Evolutionary conservation across 2,329 filamentous ascomycete species (phyloP), one percentile per base, ranked within the genome.

Genomic region (Nemania diffusa): DNA sequence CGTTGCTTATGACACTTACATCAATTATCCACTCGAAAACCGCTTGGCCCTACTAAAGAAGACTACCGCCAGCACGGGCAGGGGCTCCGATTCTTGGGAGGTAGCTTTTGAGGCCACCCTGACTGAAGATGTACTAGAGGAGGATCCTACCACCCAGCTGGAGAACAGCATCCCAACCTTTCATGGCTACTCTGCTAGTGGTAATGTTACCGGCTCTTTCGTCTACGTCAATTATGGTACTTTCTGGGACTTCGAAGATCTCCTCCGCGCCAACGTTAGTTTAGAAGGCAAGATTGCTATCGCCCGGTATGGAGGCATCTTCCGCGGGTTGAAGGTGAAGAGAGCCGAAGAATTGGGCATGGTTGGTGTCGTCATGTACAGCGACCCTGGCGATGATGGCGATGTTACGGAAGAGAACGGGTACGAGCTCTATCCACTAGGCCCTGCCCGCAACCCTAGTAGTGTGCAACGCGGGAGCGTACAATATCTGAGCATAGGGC

Each of bases 221-320:
- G 92, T 97, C 34, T 98, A 91, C 75, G 93, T 92, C 77, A 97
- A 97, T 79, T 97, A 96, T 75, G 95, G 94, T 59, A 96, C 92
- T 0, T 97, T 90, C 76, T 82, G 86, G 70, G 95, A 98, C 77
- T 98, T 90, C 71, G 91, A 96, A 73, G 93, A 97, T 70, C 84
- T 98, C 15, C 76, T 91, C 50, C 85, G 88, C 44, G 91, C 92
- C 42, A 93, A 93, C 71, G 81, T 97, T 64, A 89, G 87, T 65
- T 81, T 98, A 46, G 78, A 90, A 72, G 95, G 94, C 55, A 97
- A 97, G 80, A 95, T 98, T 72, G 94, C 92, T 1, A 83, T 98
- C 68, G 91, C 88, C 50, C 94, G 92, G 75, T 97, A 98, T 77
- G 95, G 95, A 17, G 85, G 87, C 52, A 90, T 95, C 68, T 97